A percentile compares a stretch with the other conserved stretches of the same genome.
Conservation (phyloP, 768 basidiomycete genomes). For the Suillus fuscotomentosus region DNA sequence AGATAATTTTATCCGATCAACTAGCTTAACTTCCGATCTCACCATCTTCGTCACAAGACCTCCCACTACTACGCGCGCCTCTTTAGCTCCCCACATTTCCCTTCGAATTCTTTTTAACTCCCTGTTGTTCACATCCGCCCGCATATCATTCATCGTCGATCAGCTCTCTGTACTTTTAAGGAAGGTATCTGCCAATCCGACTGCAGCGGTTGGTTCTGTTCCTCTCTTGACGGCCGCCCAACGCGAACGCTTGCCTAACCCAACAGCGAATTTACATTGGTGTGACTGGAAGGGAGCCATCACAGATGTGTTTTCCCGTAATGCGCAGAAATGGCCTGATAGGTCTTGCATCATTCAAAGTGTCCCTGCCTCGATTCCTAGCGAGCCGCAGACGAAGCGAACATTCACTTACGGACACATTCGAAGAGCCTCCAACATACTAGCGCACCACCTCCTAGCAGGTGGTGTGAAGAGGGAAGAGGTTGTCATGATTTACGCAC, state of each 20-base stretch:
- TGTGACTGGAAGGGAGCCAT: constrained; percentile 98
- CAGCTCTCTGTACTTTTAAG: constrained; percentile 81
- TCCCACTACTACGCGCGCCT: constrained; percentile 61
- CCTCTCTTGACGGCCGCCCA: constrained; percentile 77
- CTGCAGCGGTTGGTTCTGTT: constrained; percentile 72
- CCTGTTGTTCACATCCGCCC: constrained; percentile 77
- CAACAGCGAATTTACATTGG: constrained; percentile 90
- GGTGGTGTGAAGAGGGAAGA: constrained; percentile 89
- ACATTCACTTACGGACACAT: constrained; percentile 81
- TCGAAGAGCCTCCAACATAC: constrained; percentile 79
- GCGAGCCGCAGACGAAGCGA: constrained; percentile 48
- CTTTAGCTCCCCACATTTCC: constrained; percentile 72
- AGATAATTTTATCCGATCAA: constrained; percentile 74
- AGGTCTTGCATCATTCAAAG: constrained; percentile 89
- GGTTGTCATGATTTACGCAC: constrained; percentile 97
- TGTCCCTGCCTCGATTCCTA: constrained; percentile 38
- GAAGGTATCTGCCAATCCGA: constrained; percentile 65
- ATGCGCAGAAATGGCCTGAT: constrained; percentile 78
- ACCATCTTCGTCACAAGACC: constrained; percentile 85
- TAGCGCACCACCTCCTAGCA: constrained; percentile 86
- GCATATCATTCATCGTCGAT: constrained; percentile 79
- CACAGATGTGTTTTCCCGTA: constrained; percentile 88
- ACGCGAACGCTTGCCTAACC: constrained; percentile 70
- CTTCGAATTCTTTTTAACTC: constrained; percentile 93
- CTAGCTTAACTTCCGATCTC: constrained; percentile 86